These are phyloP conservation scores for Trichocomaceae sp. DNA, from an alignment of 2,329 filamentous ascomycete species.

Conservation along the genomic window DNA sequence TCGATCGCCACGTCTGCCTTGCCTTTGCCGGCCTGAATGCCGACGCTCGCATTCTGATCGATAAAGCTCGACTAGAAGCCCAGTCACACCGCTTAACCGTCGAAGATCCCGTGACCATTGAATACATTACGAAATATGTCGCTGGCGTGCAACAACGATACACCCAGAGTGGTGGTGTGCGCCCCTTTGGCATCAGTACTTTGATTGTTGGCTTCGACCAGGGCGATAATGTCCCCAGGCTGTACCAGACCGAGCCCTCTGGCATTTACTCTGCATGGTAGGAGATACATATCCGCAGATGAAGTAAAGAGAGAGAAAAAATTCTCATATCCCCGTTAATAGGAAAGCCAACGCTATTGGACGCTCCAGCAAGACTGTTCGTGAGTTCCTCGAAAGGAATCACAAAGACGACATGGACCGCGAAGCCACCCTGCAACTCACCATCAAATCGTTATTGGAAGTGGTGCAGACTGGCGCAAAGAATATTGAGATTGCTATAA, in stretches of 20 bases:
- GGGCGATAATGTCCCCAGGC: constrained; percentile 75
- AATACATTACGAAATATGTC: constrained; percentile 99
- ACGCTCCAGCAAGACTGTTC: constrained; percentile 95
- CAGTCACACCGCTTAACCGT: constrained; percentile 96
- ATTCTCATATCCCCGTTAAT: constrained; percentile 13
- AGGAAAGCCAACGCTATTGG: constrained; percentile 99
- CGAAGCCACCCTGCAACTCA: constrained; percentile 90
- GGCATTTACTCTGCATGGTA: constrained; percentile 99
- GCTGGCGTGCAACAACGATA: constrained; percentile 97
- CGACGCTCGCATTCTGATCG: constrained; percentile 93
- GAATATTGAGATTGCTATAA: constrained; percentile 99
- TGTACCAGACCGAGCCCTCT: constrained; percentile 98
- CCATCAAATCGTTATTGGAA: constrained; percentile 95
- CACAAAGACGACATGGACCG: constrained; percentile 98
- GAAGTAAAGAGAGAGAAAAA: not conserved
- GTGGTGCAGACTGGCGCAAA: constrained; percentile 98
- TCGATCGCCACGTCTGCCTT: constrained; percentile 93
- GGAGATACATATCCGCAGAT: constrained; percentile 22
- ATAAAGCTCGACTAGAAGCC: constrained; percentile 95
- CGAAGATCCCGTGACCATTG: constrained; percentile 93
- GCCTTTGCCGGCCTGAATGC: constrained; percentile 97
- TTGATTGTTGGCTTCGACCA: constrained; percentile 98
- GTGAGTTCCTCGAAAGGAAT: constrained; percentile 97
- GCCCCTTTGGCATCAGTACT: constrained; percentile 98
- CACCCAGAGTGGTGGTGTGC: constrained; percentile 95